Conservation (phyloP, 2,329 filamentous ascomycete species). For the Monilinia aucupariae region DNA sequence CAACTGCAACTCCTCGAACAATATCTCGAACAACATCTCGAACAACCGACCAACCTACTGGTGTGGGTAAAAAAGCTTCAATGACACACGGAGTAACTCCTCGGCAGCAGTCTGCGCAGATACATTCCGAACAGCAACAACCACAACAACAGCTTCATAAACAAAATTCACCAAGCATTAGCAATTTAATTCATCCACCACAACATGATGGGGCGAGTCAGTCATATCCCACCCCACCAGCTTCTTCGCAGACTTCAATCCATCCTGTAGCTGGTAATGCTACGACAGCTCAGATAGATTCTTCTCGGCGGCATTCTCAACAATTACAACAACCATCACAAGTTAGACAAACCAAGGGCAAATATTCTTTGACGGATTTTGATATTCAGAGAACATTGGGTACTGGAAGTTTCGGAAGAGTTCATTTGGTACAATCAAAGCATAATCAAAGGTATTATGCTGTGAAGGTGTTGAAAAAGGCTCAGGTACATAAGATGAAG, state of each 20-base stretch:
- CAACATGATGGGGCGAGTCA: conserved; percentile 44
- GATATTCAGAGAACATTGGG: conserved; percentile 84
- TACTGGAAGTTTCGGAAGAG: conserved; percentile 92
- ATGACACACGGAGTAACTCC: conserved; percentile 34
- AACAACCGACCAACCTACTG: conserved; percentile 29
- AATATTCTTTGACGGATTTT: conserved; percentile 92
- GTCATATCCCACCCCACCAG: conserved; percentile 29
- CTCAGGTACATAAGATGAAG: conserved; percentile 99
- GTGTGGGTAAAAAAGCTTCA: conserved; percentile 32
- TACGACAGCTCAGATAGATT: conserved; percentile 10
- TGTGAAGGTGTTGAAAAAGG: conserved; percentile 97
- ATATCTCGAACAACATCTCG: conserved; percentile 21
- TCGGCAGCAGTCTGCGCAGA: conserved; percentile 34
- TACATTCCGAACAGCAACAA: conserved; percentile 29
- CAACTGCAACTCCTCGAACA: conserved; percentile 29
- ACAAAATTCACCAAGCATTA: conserved; percentile 74
- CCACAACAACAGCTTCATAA: conserved; percentile 33
- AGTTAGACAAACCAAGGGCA: conserved; percentile 80
- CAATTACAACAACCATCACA: conserved; percentile 21
- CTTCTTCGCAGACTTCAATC: conserved; percentile 9
- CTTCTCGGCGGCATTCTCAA: conserved; percentile 18
- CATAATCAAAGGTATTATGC: conserved; percentile 98
- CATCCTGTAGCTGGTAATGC: conserved; percentile 9
- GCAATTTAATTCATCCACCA: conserved; percentile 70
- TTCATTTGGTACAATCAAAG: conserved; percentile 94